phyloP scores from a whole-genome alignment of 768 basidiomycete genomes.

The Rossbeevera mucosa region DNA sequence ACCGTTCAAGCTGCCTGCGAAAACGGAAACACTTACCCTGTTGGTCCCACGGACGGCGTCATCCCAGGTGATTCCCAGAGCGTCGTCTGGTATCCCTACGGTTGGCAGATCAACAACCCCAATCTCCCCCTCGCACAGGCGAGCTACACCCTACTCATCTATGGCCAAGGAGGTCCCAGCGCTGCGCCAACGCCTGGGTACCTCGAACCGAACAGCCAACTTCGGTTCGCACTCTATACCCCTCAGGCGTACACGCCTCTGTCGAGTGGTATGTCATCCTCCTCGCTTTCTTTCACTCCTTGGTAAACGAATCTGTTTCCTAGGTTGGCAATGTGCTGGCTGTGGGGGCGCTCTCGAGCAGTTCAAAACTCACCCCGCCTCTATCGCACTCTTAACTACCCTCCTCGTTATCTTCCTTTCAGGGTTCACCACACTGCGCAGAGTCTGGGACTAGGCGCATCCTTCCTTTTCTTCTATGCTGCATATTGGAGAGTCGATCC shows the following conservation, averaged over 20 bases:
- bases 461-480: neutral
- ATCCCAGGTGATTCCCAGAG: constrained; percentile 48
- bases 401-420: constrained; percentile 30
- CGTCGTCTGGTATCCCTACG: constrained; percentile 58
- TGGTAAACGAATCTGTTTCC: neutral
- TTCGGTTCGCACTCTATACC: constrained; percentile 60
- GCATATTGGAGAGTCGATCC: neutral
- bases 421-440: constrained; percentile 33
- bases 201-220: constrained; percentile 48
- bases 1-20: constrained; percentile 63
- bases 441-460: constrained; percentile 23
- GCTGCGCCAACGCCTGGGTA: constrained; percentile 46
- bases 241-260: constrained; percentile 54
- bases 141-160: constrained; percentile 56
- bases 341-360: constrained; percentile 31
- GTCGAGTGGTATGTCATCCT: constrained; percentile 34
- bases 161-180: constrained; percentile 50
- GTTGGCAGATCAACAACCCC: constrained; percentile 46
- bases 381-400: constrained; percentile 31
- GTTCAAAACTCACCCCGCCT: constrained; percentile 29
- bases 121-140: constrained; percentile 56
- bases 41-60: constrained; percentile 53
- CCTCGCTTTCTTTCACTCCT: neutral
- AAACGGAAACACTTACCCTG: constrained; percentile 65
- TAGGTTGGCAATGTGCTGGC: constrained; percentile 29